Evolutionary conservation across 371 early-diverging fungal species (phyloP), one percentile per base, ranked within the genome.

Genomic region (Rhizopus delemar): DNA sequence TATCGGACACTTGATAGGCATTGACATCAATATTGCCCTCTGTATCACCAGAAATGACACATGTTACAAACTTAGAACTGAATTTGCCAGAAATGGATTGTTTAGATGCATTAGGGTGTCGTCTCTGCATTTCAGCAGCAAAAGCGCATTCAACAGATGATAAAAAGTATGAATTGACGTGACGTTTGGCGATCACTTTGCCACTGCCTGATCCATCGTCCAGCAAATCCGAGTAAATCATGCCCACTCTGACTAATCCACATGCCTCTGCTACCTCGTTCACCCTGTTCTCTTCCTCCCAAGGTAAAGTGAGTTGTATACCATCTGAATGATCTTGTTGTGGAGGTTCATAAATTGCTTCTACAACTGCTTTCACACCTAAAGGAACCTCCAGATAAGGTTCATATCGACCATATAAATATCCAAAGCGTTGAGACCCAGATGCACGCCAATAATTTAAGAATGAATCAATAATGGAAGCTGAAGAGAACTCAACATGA

Each of bases 301-400:
- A 80, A 34, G 77, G 84, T 11, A 81, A 43, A 7, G 65, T 69
- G 1, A 99, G 68, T 46, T 85, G 85, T 54, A 99, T 71, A 1
- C 96, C 95, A 60, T 98, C 96, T 28, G 84, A 75, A 57, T 88
- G 90, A 68, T 82, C 83, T 13, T 87, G 84, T 69, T 99, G 99
- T 32, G 91, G 88, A 8, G 98, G 97, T 69, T 98, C 98, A 64
- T 95, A 97, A 51, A 98, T 93, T 0, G 91, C 93, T 64, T 92
- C 92, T 0, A 99, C 99, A 8, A 99, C 95, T 0, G 98, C 98
- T 71, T 98, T 99, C 57, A 96, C 86, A 12, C 99, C 99, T 48
- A 98, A 78, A 1, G 98, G 98, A 1, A 99, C 96, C 50, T 94
- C 91, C 6, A 86, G 54, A 66, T 98, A 96, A 12, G 87, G 87